Base-by-base conservation (phyloP, 2,329 filamentous ascomycete genomes). In the Zalaria sp. region DNA sequence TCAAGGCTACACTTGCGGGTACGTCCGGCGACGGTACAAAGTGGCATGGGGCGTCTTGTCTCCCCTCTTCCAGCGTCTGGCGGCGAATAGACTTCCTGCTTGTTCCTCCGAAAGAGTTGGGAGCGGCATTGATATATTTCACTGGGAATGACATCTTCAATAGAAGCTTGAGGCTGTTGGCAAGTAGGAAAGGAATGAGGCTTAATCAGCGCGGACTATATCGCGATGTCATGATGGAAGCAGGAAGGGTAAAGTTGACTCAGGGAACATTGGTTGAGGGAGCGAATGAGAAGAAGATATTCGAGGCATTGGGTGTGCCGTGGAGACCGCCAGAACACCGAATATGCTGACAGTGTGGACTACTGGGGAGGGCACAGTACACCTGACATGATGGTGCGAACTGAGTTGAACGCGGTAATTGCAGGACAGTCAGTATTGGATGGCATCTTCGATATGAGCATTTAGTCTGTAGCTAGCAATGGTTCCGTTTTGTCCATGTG, bases 71-170 rank as follows among this genome's bases (percentile, higher is more conserved):
- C 3, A 65, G 66, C 0, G 57, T 73, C 1, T 94, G 86, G 87
- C 73, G 87, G 5, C 75, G 87, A 2, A 81, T 95, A 46, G 88
- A 95, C 56, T 73, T 95, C 18, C 66, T 95, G 1, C 72, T 93
- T 3, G 88, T 94, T 1, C 87, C 88, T 0, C 78, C 79, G 50
- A 67, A 73, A 2, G 80, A 94, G 59, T 70, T 86, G 39, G 89
- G 89, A 1, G 88, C 84, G 0, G 87, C 88, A 0, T 58, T 95
- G 46, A 73, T 95, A n/a, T 95, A 95, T 56, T 96, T 95, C 55
- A 95, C 89, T 0, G 89, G 89, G 1, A 91, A 95, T 51, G 88
- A 94, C 56, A 81, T 94, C 29, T 95, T 95, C 65, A 95, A 95
- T 58, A 71, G 88, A 10, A 93, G 84, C 54, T 75, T 95, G 58